phyloP scores from a whole-genome alignment of 371 early-diverging fungal species.

The Circinella umbellata region DNA sequence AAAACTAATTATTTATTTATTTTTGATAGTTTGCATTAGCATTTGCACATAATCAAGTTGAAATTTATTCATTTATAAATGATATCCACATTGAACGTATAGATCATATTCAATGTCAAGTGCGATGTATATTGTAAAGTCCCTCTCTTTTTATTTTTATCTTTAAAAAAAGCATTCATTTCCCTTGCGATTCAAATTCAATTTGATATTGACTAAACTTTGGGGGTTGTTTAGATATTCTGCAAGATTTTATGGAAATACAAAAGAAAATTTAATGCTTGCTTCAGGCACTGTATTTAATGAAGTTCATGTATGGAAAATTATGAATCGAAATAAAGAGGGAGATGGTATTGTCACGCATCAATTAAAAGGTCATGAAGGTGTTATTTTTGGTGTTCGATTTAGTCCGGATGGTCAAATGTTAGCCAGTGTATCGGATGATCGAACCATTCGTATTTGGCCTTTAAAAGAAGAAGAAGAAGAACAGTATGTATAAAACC shows the following conservation, averaged over 20 bases:
- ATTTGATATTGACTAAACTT: too few species aligned
- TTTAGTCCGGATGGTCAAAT: constrained; percentile 65
- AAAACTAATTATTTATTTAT: too few species aligned
- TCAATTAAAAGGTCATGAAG: constrained; percentile 72
- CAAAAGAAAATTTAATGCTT: constrained; percentile 52
- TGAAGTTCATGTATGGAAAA: constrained; percentile 77
- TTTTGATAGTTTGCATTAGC: constrained; percentile 60
- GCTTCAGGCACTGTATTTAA: constrained; percentile 89
- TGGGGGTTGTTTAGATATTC: constrained; percentile 66
- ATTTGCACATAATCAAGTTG: constrained; percentile 78
- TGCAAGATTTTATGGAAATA: constrained; percentile 68
- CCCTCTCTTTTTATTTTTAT: not conserved
- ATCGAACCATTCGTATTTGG: constrained; percentile 87
- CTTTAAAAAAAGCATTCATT: too few species aligned
- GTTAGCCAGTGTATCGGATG: constrained; percentile 82
- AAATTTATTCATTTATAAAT: constrained; percentile 46
- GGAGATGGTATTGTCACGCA: constrained; percentile 54
- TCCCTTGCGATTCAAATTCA: too few species aligned
- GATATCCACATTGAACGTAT: constrained; percentile 23
- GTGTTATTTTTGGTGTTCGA: constrained; percentile 82
- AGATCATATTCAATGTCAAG: constrained; percentile 54
- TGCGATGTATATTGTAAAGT: constrained; percentile 64
- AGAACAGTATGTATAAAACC: not conserved
- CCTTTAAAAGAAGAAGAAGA: constrained; percentile 28
- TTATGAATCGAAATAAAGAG: constrained; percentile 31